phyloP scores from a whole-genome alignment of 768 basidiomycete species.

The Podaxis pistillaris region DNA sequence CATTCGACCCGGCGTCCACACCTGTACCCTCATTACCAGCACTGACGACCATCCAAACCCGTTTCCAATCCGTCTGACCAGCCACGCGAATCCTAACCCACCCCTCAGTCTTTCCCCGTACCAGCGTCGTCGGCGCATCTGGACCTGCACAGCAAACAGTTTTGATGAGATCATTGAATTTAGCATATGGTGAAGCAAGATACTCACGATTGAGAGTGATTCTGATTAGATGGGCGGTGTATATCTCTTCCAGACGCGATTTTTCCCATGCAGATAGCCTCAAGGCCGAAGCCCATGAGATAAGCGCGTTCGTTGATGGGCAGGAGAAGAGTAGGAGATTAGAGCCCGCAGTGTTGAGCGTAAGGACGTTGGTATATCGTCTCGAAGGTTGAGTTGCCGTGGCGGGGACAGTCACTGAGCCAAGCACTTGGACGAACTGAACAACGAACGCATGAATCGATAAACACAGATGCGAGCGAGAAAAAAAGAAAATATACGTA shows the following conservation, averaged over 20 bases:
- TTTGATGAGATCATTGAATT: constrained; percentile 6
- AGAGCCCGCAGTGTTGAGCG: constrained; percentile 90
- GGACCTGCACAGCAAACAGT: constrained; percentile 30
- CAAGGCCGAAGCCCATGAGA: constrained; percentile 90
- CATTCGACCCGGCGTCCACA: constrained; percentile 6
- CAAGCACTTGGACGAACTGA: constrained; percentile 79
- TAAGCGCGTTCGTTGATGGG: constrained; percentile 62
- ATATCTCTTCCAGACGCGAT: constrained; percentile 92
- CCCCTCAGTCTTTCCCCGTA: constrained; percentile 80
- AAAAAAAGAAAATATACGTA: constrained; percentile 38
- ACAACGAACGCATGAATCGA: constrained; percentile 14
- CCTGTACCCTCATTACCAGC: constrained; percentile 39
- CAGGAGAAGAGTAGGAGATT: constrained; percentile 91
- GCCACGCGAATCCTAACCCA: constrained; percentile 89
- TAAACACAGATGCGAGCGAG: constrained; percentile 13
- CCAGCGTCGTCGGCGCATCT: constrained; percentile 59
- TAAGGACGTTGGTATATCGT: constrained; percentile 76
- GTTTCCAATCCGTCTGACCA: constrained; percentile 98
- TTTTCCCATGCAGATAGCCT: constrained; percentile 95
- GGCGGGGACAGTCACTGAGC: constrained; percentile 66
- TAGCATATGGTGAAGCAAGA: constrained; percentile 7
- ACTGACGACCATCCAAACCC: constrained; percentile 78
- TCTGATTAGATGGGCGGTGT: constrained; percentile 90
- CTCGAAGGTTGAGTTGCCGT: constrained; percentile 47
- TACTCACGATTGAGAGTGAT: constrained; percentile 54